Evolutionary conservation across 768 basidiomycete species (phyloP), one percentile per base, ranked within the genome.

Genomic region (Crassisporium funariophilum): DNA sequence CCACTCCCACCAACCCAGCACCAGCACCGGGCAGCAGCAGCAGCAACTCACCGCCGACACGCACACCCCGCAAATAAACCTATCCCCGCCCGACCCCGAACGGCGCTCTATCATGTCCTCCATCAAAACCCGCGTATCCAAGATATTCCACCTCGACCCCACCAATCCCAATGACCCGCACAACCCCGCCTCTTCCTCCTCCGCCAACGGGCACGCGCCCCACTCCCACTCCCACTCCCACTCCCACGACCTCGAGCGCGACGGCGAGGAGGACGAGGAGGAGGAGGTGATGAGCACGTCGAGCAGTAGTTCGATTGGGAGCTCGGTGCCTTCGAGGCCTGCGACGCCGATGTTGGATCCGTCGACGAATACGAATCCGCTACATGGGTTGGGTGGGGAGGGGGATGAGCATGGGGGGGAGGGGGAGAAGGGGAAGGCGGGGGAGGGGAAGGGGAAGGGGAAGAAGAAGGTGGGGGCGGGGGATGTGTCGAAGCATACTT

Each of bases 401-500:
- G 60, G 65, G 27, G 46, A 62, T 27, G 50, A 61, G 17, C 62
- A 59, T 27, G 48, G 52, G 7, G 61, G 63, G 11, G 67, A 69
- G 22, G 72, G 75, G 34, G 66, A 71, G 42, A 72, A 71, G 47
- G 77, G 72, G 65, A 75, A 67, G 68, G 76, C 65, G 58, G 77
- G 72, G 64, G 36, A 36, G 11, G 39, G 33, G 21, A 67, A 43
- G 38, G 44, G 11, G 17, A 50, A 37, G 19, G 29, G 29, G 46
- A 24, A 41, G n/a, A 60, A 60, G 41, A 56, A 56, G 41, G 47
- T 47, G 15, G 47, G 52, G n/a, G 57, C 66, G 1, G 73, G 73
- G 27, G 85, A 90, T 47, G 86, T 93, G 4, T 91, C 88, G 31
- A 91, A 89, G 56, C 95, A 98, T 66, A 95, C 91, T 1, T 98